These are phyloP conservation scores for Ramaria rubella DNA, from an alignment of 768 basidiomycete genomes.

Conservation along the genomic window DNA sequence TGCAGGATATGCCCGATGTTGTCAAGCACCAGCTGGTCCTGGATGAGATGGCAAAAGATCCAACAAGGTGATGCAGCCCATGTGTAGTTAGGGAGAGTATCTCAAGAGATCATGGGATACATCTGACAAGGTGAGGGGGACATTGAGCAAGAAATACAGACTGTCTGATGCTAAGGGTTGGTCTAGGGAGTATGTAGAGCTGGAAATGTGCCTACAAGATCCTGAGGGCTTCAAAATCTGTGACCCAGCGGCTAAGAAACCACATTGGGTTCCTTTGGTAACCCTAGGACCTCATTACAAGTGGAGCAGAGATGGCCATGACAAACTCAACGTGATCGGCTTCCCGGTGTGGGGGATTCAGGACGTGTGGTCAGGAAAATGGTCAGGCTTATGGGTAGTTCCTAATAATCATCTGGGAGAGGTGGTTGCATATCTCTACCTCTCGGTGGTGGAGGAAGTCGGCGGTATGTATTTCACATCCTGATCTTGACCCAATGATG, in stretches of 20 bases:
- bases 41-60: no score
- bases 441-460: constrained; percentile 18
- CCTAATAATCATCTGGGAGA: constrained; percentile 25
- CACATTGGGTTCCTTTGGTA: constrained; percentile 30
- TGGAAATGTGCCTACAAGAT: constrained; percentile 8
- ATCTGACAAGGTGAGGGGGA: neutral
- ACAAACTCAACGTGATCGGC: no score
- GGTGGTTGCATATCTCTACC: constrained; percentile 25
- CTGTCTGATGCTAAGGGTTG: neutral
- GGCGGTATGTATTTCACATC: constrained; percentile 17
- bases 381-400: constrained; percentile 27
- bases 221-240: no score
- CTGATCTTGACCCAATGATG: neutral
- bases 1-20: constrained; percentile 20
- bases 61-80: no score
- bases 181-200: neutral
- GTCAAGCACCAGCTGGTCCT: constrained; percentile 29
- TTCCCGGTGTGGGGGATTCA: constrained; percentile 27
- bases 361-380: constrained; percentile 24
- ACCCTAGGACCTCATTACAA: constrained; percentile 30
- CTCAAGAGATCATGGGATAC: neutral
- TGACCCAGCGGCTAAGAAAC: constrained; percentile 18
- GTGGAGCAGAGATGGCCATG: no score
- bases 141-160: no score
- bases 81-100: neutral